Conservation (phyloP, 2,329 filamentous ascomycete genomes). For the Aspergillus terreus region DNA sequence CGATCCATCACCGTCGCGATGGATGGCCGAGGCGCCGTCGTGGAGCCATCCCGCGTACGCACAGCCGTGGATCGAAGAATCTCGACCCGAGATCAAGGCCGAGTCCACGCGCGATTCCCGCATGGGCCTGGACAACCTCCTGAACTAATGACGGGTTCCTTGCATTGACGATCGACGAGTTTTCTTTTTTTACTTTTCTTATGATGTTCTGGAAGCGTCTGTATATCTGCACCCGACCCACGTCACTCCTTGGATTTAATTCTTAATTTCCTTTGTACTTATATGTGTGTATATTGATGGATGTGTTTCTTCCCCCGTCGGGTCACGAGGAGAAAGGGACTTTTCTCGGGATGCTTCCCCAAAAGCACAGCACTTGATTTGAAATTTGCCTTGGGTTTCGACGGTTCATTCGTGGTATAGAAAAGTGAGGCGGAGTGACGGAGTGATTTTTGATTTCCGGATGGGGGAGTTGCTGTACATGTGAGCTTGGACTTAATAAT, state of each 20-base stretch:
- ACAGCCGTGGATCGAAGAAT: constrained; percentile 20
- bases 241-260: constrained; percentile 13
- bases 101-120: constrained; percentile 33
- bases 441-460: constrained; percentile 1
- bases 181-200: constrained; percentile 12
- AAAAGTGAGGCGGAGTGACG: constrained; percentile 12
- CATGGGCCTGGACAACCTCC: constrained; percentile 37
- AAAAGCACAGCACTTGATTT: constrained; percentile 8
- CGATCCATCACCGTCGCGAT: constrained; percentile 24
- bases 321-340: constrained; percentile 13
- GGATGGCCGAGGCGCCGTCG: constrained; percentile 25
- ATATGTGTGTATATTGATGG: constrained; percentile 14
- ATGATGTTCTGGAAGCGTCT: constrained; percentile 16
- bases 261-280: constrained; percentile 18
- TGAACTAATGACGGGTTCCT: constrained; percentile 28
- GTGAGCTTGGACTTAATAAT: constrained; percentile 19
- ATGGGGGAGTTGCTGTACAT: constrained; percentile 7
- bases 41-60: constrained; percentile 27
- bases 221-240: constrained; percentile 11
- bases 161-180: constrained; percentile 22
- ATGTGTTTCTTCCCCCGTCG: constrained; percentile 11
- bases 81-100: constrained; percentile 13
- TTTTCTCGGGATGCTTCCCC: constrained; percentile 1
- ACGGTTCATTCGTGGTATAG: constrained; percentile 8
- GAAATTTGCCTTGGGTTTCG: background rate